These are phyloP conservation scores for Dicorynia guianensis DNA, from an alignment of 306 rosid species.

Conservation along the genomic window DNA sequence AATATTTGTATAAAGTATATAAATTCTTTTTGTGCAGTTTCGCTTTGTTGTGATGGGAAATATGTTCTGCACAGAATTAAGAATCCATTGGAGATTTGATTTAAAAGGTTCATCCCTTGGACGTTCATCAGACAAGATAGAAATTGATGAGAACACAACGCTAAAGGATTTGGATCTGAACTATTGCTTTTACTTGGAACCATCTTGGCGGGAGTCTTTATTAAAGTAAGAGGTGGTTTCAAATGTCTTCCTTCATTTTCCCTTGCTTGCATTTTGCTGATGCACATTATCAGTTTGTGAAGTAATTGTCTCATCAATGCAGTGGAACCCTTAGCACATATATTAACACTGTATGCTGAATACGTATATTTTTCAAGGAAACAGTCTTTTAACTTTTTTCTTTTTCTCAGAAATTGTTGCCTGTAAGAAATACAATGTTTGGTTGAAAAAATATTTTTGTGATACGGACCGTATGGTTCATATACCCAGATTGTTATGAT, in stretches of 20 bases:
- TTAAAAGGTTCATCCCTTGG: slow-evolving; percentile 97
- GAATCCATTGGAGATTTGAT: slow-evolving; percentile 95
- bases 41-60: slow-evolving; percentile 99
- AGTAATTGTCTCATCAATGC: background rate
- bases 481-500: background rate
- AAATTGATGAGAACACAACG: slow-evolving; percentile 95
- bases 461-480: background rate
- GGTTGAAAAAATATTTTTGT: background rate
- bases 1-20: slow-evolving; percentile 12
- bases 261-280: background rate
- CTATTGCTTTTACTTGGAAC: slow-evolving; percentile 91
- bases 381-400: background rate
- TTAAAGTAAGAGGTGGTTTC: slow-evolving; percentile 65
- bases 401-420: background rate
- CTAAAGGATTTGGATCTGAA: slow-evolving; percentile 94
- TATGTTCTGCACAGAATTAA: slow-evolving; percentile 98
- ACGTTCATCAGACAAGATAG: slow-evolving; percentile 96
- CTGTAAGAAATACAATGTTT: background rate
- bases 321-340: background rate
- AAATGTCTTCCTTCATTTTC: slow-evolving; percentile 3
- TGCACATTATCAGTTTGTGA: background rate
- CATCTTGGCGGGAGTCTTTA: slow-evolving; percentile 91
- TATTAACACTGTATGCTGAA: background rate
- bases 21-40: slow-evolving; percentile 67
- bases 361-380: background rate